Conservation (phyloP, 2,329 filamentous ascomycete species). For the Sporothrix luriei region DNA sequence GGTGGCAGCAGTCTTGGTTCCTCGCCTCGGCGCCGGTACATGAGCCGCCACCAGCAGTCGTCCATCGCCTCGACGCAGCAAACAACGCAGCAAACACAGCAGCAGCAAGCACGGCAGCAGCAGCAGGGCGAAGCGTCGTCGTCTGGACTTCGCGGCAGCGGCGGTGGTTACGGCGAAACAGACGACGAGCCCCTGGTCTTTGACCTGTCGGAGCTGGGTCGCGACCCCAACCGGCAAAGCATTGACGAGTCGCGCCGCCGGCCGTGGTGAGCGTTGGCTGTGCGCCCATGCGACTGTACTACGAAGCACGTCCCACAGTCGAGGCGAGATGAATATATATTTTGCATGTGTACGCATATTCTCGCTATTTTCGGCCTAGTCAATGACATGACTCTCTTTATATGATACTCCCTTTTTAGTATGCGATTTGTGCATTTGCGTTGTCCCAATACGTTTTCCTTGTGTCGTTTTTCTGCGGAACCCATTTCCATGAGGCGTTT, state of each 20-base stretch:
- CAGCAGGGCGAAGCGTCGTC: background rate
- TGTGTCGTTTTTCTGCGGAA: background rate
- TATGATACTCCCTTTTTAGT: background rate
- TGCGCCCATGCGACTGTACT: too few relatives aligned
- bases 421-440: background rate
- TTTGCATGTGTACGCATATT: background rate
- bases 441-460: background rate
- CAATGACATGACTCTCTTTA: background rate
- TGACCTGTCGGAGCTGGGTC: conserved; percentile 71
- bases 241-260: conserved; percentile 52
- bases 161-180: conserved; percentile 54
- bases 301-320: background rate
- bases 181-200: conserved; percentile 73
- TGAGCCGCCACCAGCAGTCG: conserved; percentile 31
- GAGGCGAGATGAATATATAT: background rate
- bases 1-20: background rate
- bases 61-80: background rate
- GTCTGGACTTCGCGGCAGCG: conserved; percentile 34
- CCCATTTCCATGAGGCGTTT: background rate
- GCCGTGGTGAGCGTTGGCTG: conserved; percentile 5
- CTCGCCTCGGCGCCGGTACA: conserved; percentile 34
- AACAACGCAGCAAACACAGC: background rate
- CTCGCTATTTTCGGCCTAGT: background rate
- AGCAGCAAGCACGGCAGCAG: background rate
- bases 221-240: conserved; percentile 57